Base-by-base conservation (phyloP, 2,329 filamentous ascomycete species). In the Chrysosporium queenslandicum region DNA sequence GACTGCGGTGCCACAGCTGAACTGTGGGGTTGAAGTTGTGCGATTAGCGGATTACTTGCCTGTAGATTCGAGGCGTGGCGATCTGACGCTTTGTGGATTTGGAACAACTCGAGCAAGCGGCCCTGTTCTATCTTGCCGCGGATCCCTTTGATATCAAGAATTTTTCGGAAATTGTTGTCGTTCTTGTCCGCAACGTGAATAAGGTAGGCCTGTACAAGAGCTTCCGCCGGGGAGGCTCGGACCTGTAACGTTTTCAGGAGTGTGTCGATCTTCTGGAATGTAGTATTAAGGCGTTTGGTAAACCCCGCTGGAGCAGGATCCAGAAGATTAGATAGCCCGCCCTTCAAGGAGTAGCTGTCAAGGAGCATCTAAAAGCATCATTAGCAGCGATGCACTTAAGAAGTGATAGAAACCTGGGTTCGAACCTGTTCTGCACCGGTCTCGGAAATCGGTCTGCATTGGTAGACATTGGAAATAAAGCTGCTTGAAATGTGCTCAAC, bases 181-280 rank as follows among this genome's bases (percentile, higher is more conserved):
- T 86, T 94, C 52, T 86, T 83, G 74, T 98, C 92, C 59, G 82
- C 89, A 58, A 98, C 92, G 71, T 97, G 92, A 68, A 97, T 94
- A 30, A 98, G 82, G 67, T 98, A 98, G 30, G 92, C 92, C 71
- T 97, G 91, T 0, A 98, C 90, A 2, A 98, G 80, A 1, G 87
- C 91, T 73, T 98, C 92, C 0, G 91, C 86, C 0, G 92, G 92
- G 3, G 86, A 87, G 2, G 90, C 82, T 25, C 87, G 87, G 45
- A 98, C 91, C 74, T 98, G 92, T 2, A 98, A 79, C 2, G 92
- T 97, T 71, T 98, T 98, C 61, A 98, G 83, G 20, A 98, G 79
- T 0, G 88, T 86, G 63, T 97, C 91, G 58, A 97, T 83, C 59
- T 89, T 87, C 54, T 82, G 81, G 77, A 95, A 92, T 63, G 81